A percentile compares a stretch with the other conserved stretches of the same genome.
Evolutionary conservation across 352 stramenopile genomes (phyloP).

Genomic region (Albugo candida): DNA sequence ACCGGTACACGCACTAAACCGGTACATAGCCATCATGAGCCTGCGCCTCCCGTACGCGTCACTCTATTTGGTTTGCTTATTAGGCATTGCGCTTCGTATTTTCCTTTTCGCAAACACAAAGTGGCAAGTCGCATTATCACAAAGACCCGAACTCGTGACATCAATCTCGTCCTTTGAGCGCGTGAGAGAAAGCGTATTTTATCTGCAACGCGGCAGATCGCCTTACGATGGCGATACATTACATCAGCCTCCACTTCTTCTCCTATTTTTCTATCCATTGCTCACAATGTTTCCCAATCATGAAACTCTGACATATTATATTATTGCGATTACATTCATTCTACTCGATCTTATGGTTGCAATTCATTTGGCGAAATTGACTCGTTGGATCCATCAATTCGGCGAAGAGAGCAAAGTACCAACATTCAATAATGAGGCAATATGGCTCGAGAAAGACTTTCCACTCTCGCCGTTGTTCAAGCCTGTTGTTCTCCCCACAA

Average conservation of each 20-base stretch:
- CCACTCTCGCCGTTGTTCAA: constrained; percentile 50
- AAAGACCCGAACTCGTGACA: constrained; percentile 42
- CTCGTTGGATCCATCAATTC: constrained; percentile 4
- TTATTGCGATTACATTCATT: constrained; percentile 2
- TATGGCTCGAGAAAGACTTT: constrained; percentile 16
- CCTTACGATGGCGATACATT: constrained; percentile 65
- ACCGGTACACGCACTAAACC: too few relatives aligned
- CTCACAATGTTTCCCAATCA: constrained; percentile 8
- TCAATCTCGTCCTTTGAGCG: constrained; percentile 36
- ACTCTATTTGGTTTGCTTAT: constrained; percentile 1
- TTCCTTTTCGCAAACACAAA: not conserved
- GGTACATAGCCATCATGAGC: too few relatives aligned
- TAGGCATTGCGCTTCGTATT: not conserved
- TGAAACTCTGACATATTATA: constrained; percentile 18
- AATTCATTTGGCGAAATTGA: constrained; percentile 33
- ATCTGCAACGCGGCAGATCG: constrained; percentile 21
- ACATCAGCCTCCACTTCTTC: constrained; percentile 63
- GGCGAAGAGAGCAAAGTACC: constrained; percentile 11
- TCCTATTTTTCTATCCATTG: constrained; percentile 41
- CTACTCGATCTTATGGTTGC: constrained; percentile 32
- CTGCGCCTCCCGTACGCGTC: not conserved
- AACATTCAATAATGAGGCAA: constrained; percentile 23
- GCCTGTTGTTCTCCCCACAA: constrained; percentile 19
- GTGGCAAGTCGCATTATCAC: not conserved
- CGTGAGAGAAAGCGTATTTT: constrained; percentile 34